Percentiles rank a stretch among this genome's conserved stretches.
These are phyloP conservation scores for Wickerhamomyces sp. DNA, from an alignment of 1,139 yeast genomes.

Conservation along the genomic window DNA sequence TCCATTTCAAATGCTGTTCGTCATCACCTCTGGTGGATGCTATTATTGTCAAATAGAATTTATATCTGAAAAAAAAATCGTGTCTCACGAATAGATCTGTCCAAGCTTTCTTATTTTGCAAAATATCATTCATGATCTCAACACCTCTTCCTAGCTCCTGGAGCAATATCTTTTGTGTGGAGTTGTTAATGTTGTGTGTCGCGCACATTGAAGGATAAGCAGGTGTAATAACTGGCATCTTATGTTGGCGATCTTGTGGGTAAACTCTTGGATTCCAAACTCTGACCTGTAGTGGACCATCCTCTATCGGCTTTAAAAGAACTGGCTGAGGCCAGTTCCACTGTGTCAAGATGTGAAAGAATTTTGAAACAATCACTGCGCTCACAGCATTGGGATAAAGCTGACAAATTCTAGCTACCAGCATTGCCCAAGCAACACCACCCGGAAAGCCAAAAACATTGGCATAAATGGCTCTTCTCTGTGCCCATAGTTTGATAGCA, in stretches of 20 bases:
- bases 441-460: slow-evolving; percentile 98
- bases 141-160: slow-evolving; percentile 73
- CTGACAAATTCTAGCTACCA: slow-evolving; percentile 95
- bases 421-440: slow-evolving; percentile 99
- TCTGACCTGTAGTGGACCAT: slow-evolving; percentile 92
- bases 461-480: slow-evolving; percentile 87
- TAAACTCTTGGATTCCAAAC: slow-evolving; percentile 96
- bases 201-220: slow-evolving; percentile 99
- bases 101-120: slow-evolving; percentile 64
- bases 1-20: slow-evolving; percentile 85
- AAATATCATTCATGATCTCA: slow-evolving; percentile 65
- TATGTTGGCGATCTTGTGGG: slow-evolving; percentile 80
- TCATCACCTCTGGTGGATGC: slow-evolving; percentile 67
- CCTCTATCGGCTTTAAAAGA: slow-evolving; percentile 83
- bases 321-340: slow-evolving; percentile 99
- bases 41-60: slow-evolving; percentile 77
- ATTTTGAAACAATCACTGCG: slow-evolving; percentile 82
- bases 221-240: slow-evolving; percentile 99
- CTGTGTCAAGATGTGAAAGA: slow-evolving; percentile 75
- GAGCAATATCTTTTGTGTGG: slow-evolving; percentile 78
- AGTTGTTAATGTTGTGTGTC: slow-evolving; percentile 86
- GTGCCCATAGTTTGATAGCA: slow-evolving; percentile 96
- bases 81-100: slow-evolving; percentile 70
- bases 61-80: slow-evolving; percentile 75
- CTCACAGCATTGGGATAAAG: slow-evolving; percentile 94